These are phyloP conservation scores for Diaporthe australafricana DNA, from an alignment of 2,329 filamentous ascomycete genomes.

Conservation along the genomic window DNA sequence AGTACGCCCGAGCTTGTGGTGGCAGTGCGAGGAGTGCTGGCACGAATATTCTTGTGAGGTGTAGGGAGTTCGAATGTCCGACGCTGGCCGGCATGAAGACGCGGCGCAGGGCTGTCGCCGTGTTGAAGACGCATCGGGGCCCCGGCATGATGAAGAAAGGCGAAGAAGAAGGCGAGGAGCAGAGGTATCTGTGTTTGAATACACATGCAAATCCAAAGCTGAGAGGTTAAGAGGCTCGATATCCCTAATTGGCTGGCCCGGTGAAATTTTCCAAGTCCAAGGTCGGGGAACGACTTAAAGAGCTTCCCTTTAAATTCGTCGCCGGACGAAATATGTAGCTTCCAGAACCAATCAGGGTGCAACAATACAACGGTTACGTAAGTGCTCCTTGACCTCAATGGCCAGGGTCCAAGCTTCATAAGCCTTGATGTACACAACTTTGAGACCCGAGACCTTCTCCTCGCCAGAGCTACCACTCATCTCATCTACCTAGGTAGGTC, in stretches of 20 bases:
- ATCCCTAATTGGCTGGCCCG: background rate
- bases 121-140: constrained; percentile 54
- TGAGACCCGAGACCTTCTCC: no score
- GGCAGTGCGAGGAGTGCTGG: constrained; percentile 28
- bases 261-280: constrained; percentile 24
- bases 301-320: constrained; percentile 32
- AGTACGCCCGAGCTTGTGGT: constrained; percentile 27
- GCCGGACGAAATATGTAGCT: constrained; percentile 32
- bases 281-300: constrained; percentile 15
- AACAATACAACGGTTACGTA: constrained; percentile 16
- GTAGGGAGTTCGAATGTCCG: constrained; percentile 30
- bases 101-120: constrained; percentile 58
- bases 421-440: background rate
- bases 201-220: background rate
- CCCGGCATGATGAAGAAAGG: constrained; percentile 50
- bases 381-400: background rate
- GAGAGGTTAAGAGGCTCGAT: background rate
- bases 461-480: background rate
- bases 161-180: background rate
- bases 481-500: no score
- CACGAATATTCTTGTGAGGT: constrained; percentile 35
- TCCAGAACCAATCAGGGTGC: constrained; percentile 17
- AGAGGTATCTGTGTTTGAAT: background rate
- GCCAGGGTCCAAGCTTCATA: background rate
- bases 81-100: constrained; percentile 57